Evolutionary conservation across 2,329 filamentous ascomycete species (phyloP).

Genomic region (Xylaria arbuscula): DNA sequence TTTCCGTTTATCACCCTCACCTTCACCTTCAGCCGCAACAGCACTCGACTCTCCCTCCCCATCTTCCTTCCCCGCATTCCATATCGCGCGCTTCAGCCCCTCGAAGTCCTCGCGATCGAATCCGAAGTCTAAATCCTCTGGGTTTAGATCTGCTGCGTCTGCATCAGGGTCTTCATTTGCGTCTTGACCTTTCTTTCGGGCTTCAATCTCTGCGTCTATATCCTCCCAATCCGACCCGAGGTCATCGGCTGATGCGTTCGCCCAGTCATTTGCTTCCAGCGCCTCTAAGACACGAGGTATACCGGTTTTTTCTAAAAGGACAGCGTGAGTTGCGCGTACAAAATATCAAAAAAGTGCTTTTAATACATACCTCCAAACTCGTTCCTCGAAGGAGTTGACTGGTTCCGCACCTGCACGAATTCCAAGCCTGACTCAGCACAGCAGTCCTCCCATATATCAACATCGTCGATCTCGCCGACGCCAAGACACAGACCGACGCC

Average conservation of each 20-base stretch:
- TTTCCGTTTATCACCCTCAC: constrained; percentile 37
- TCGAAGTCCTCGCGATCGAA: constrained; percentile 65
- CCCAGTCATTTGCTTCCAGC: constrained; percentile 75
- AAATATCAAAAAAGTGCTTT: not conserved
- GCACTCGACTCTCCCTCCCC: constrained; percentile 41
- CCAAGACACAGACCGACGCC: constrained; percentile 71
- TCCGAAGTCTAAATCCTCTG: constrained; percentile 63
- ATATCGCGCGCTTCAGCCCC: constrained; percentile 64
- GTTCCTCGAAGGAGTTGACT: constrained; percentile 58
- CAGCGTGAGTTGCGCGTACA: not conserved
- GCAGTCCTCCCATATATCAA: constrained; percentile 71
- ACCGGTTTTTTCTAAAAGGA: constrained; percentile 66
- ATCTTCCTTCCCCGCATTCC: constrained; percentile 50
- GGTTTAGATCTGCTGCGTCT: constrained; percentile 51
- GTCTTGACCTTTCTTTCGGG: constrained; percentile 44
- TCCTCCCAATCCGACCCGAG: constrained; percentile 51
- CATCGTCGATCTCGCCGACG: constrained; percentile 58
- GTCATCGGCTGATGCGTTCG: constrained; percentile 49
- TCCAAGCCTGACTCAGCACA: constrained; percentile 69
- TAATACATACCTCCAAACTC: constrained; percentile 67
- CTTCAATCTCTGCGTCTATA: constrained; percentile 48
- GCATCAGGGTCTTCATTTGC: constrained; percentile 44
- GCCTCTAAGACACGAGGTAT: constrained; percentile 70
- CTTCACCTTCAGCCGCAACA: constrained; percentile 16
- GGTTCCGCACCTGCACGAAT: constrained; percentile 66